Conservation (phyloP, 495 filamentous ascomycete genomes). For the Eremomyces bilateralis region DNA sequence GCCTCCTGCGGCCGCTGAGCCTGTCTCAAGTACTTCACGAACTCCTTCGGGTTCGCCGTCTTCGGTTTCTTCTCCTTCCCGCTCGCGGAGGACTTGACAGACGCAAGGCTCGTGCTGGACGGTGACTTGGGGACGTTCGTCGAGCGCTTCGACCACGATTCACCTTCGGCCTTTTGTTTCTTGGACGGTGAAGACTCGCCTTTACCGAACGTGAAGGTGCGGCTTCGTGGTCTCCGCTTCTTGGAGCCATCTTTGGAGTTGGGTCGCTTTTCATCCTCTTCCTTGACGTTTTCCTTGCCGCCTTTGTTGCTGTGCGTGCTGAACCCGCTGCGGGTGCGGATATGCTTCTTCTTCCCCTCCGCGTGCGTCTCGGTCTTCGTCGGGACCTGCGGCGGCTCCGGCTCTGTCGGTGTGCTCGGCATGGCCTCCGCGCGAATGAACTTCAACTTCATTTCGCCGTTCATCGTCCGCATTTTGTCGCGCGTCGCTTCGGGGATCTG, state of each 20-base stretch:
- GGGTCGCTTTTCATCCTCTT: too few relatives aligned
- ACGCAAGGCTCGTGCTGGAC: conserved; percentile 26
- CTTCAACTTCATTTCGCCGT: conserved; percentile 77
- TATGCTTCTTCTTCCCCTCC: neutral
- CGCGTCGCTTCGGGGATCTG: conserved; percentile 88
- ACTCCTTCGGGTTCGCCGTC: conserved; percentile 41
- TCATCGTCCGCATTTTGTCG: conserved; percentile 78
- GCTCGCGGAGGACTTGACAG: conserved; percentile 17
- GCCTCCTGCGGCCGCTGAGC: conserved; percentile 58
- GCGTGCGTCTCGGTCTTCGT: conserved; percentile 15
- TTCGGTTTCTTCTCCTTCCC: conserved; percentile 18
- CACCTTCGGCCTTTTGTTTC: conserved; percentile 32
- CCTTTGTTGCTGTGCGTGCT: neutral
- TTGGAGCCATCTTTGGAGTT: too few relatives aligned
- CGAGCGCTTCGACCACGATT: conserved; percentile 17
- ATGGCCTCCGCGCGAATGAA: conserved; percentile 77
- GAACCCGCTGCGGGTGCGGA: too few relatives aligned
- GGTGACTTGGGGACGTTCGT: conserved; percentile 22
- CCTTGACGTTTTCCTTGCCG: too few relatives aligned
- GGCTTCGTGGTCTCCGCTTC: conserved; percentile 37
- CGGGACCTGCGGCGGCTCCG: conserved; percentile 9
- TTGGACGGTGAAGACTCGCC: conserved; percentile 32
- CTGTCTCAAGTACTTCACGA: conserved; percentile 57
- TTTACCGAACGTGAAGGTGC: conserved; percentile 55
- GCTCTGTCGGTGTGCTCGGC: conserved; percentile 24